Evolutionary conservation across 306 rosid species (phyloP).

Genomic region (Prunus armeniaca): DNA sequence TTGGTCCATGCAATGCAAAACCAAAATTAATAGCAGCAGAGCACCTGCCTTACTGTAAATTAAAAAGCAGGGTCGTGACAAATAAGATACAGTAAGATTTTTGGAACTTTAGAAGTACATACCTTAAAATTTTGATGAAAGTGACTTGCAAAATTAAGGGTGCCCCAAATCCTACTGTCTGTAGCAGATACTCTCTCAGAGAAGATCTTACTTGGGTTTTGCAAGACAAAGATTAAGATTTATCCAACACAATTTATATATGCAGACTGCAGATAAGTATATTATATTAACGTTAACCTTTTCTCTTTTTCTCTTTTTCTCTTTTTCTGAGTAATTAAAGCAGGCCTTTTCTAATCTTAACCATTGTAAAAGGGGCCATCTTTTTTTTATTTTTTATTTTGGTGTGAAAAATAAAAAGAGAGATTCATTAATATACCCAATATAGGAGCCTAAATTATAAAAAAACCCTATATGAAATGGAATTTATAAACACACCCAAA

Average conservation of each 20-base stretch:
- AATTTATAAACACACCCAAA: too few relatives aligned
- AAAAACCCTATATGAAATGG: too few relatives aligned
- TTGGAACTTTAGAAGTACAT: not conserved
- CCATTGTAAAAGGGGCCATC: not conserved
- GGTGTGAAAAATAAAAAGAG: too few relatives aligned
- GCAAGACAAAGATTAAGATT: not conserved
- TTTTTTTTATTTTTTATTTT: not conserved
- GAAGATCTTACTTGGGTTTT: too few relatives aligned
- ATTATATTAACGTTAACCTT: not conserved
- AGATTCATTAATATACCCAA: too few relatives aligned
- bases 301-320: not conserved
- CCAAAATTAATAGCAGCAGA: not conserved
- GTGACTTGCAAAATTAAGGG: too few relatives aligned
- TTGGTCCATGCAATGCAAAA: slow-evolving; percentile 17
- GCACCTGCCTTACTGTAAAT: slow-evolving; percentile 24
- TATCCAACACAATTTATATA: not conserved
- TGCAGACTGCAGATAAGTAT: not conserved
- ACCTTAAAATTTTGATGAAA: too few relatives aligned
- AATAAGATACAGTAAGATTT: not conserved
- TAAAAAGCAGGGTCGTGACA: not conserved
- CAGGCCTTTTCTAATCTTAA: not conserved
- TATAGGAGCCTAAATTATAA: too few relatives aligned
- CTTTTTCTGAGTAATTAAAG: not conserved
- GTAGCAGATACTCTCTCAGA: too few relatives aligned
- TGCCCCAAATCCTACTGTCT: too few relatives aligned